Evolutionary conservation across 2,329 filamentous ascomycete genomes (phyloP), one percentile per base, ranked within the genome.

Genomic region (Aspergillus fumigatus): DNA sequence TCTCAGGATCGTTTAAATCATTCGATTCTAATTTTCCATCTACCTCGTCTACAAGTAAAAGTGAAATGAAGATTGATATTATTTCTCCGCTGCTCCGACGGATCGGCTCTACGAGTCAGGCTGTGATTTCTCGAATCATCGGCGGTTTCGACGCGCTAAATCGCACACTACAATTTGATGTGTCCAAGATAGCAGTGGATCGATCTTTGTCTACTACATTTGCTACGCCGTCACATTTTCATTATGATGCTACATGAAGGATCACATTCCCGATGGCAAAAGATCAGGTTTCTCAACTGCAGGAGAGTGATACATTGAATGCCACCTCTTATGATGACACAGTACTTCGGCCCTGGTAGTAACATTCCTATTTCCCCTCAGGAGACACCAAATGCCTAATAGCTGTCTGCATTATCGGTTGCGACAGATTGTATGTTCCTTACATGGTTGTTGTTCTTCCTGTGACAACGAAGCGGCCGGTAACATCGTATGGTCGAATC

Each of bases 11-110:
- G 7, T 43, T 19, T 11, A 45, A 45, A 11, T 45, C 23, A 21
- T 38, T 17, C 11, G 5, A 32, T 14, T 5, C 14, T 7, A 7
- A 17, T 17, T 14, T 17, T 38, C 27, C 21, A 32, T 29, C 27
- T 26, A 26, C 25, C 7, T 29, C 27, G 41, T 53, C 52, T 14
- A 19, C 7, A 27, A 10, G 50, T 26, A 8, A 26, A 45, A 21
- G 38, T 19, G 43, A 35, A 26, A 40, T 35, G 11, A 19, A n/a
- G n/a, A n/a, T 23, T 25, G n/a, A 21, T 55, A 19, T 23, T 25
- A 23, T 26, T 55, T 38, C 26, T 48, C 53, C 53, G 53, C 41
- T 47, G 4, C 27, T 51, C 53, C 53, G 49, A 55, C 53, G 53
- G 53, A 27, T 27, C 25, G 41, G 8, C 14, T 40, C 43, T 29